Evolutionary conservation across 345 rosid genomes (phyloP), one percentile per base, ranked within the genome.

Genomic region (Erodium maritimum): DNA sequence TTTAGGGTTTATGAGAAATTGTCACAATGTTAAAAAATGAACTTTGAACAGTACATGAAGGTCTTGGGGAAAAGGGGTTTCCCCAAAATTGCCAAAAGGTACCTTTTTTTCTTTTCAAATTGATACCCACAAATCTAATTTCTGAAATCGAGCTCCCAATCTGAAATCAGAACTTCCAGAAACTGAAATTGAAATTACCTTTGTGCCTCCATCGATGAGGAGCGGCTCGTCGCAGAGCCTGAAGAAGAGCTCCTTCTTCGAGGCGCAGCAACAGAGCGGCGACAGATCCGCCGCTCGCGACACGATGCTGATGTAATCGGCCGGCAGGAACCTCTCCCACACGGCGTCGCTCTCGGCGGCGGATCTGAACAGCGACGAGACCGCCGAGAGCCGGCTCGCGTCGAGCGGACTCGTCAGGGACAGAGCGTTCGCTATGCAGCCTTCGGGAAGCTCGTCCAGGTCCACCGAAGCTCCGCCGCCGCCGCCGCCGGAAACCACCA

Each of bases 391-490:
- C 7, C 66, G 69, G 69, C 75, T 69, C 4, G 72, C 75, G 60
- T 87, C 87, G 0, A 53, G 34, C 0, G 95, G 95, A 23, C 88
- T 69, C 1, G 95, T 82, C 29, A 82, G 75, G 16, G 85, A 75
- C 5, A 84, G 66, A 50, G 84, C 73, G 5, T 61, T 60, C 1
- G 87, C 73, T 21, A 87, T 58, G 46, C 82, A 79, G 33, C 68
- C 82, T 75, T 82, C 82, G 11, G 91, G 88, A 60, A 87, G 61
- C 55, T 55, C 53, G 23, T 48, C 21, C 25, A 69, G 50, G 52
- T 54, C 25, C 19, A 19, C 17, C n/a, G 9, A 55, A 21, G 17
- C 57, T 5, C 57, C 37, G 37, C 37, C 37, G 5, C 33, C 3
- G 33, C 33, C 4, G 33, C 37, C 37, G n/a, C n/a, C n/a, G n/a